Base-by-base conservation (phyloP, 139 green algal genomes). In the Pleodorina starrii region DNA sequence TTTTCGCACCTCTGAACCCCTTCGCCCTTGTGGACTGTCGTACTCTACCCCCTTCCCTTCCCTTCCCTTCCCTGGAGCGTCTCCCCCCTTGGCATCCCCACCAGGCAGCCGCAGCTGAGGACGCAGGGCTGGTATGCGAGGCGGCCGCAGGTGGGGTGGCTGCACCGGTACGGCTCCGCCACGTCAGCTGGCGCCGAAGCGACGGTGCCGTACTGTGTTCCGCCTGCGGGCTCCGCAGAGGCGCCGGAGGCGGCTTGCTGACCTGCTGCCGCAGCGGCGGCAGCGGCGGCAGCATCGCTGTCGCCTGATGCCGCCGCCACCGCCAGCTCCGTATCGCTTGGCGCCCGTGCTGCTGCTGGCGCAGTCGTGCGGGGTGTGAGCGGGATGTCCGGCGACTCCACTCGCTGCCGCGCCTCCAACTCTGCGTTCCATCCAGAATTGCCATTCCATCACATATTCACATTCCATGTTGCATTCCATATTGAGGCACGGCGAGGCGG, bases 91-190 rank as follows among this genome's bases (percentile, higher is more conserved):
- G 9, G 5, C 54, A 25, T 5, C 54, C 78, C 10, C 38, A 86
- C 80, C 63, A 79, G 19, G 66, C 82, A 88, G 0, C 82, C 82
- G 66, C 82, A 88, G 82, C 82, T 88, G 3, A 88, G 63, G n/a
- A 88, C 82, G 9, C 27, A 68, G 23, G 82, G 82, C 29, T 35
- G 82, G 66, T 3, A 68, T 4, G 66, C 63, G 38, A 88, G 82
- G 36, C 44, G 63, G 32, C 66, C 44, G 60, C 82, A 88, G 12
- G 29, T 6, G 11, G 82, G 43, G n/a, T 36, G 27, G 25, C 21
- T 36, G 44, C 82, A 86, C 12, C 9, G 21, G 60, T 76, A 75
- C 54, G 57, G 42, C 23, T 29, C 32, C 12, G 75, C 50, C 48
- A 72, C 50, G 46, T 11, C 72, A 21, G 7, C 46, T 66, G 54